Evolutionary conservation across 352 stramenopile species (phyloP), one percentile per base, ranked within the genome.

Genomic region (Phytophthora idaei): DNA sequence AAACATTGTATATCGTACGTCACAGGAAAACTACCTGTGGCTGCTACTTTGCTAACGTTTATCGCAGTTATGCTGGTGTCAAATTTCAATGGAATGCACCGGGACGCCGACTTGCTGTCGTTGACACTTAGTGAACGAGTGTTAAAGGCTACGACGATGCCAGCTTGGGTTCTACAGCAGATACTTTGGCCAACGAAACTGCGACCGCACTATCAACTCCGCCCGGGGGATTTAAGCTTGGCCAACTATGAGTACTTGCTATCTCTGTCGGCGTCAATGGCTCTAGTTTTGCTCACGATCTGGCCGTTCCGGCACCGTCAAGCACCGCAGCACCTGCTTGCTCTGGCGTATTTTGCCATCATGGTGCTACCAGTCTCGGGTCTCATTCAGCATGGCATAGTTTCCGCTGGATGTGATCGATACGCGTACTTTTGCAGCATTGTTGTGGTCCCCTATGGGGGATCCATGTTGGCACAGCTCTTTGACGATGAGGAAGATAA

Each of bases 381-480:
- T 2, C 64, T 94, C 36, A 74, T 94, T 21, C 86, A 92, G 61
- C 86, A 94, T 46, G 84, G 86, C 6, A 82, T 93, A 37, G 71
- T 93, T 48, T 62, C 77, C 3, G 72, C 74, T 52, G 63, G 70
- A 11, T 69, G 69, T 21, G 78, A 93, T 54, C 83, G 86, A 5
- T 94, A 94, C 53, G 73, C 77, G 9, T 94, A 94, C 64, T 77
- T 91, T 9, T 72, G 81, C 6, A 77, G 64, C 1, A 61, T 86
- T 31, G 59, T 80, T 8, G 21, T 79, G 10, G 76, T 89, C 11
- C 76, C 78, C 8, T 77, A 84, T n/a, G 64, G 55, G 21, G 80
- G 74, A 0, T 46, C 50, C 8, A 29, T 54, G 11, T 28, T 85
- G 7, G 59, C 69, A 37, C 37, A 27, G 9, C 55, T 52, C 4